Evolutionary conservation across 345 rosid genomes (phyloP).

Genomic region (Melaleuca quinquenervia): DNA sequence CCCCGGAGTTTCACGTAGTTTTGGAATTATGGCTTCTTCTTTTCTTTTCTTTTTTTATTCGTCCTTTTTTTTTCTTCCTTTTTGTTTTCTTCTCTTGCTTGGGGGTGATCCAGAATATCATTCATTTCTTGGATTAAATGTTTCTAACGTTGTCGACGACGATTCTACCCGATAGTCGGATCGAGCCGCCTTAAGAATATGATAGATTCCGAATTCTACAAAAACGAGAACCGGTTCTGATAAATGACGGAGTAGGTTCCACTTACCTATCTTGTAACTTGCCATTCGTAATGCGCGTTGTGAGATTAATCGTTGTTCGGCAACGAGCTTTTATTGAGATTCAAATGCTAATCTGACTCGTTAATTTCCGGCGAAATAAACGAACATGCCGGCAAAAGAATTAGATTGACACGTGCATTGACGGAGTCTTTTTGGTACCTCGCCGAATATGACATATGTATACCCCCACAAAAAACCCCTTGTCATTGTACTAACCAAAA

Average conservation of each 20-base stretch:
- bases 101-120: neutral
- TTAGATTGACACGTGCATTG: neutral
- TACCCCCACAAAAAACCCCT: neutral
- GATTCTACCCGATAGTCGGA: no score
- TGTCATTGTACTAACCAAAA: rapidly evolving
- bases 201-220: no score
- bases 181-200: no score
- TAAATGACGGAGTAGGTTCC: no score
- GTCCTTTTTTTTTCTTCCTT: rapidly evolving
- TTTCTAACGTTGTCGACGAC: no score
- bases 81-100: neutral
- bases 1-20: neutral
- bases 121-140: neutral
- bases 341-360: neutral
- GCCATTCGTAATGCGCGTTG: no score
- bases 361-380: rapidly evolving
- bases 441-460: rapidly evolving
- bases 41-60: neutral
- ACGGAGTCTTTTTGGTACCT: neutral
- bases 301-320: no score
- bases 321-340: neutral
- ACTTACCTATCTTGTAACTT: no score
- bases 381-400: neutral
- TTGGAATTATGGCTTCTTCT: neutral
- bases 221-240: no score